Base-by-base conservation (phyloP, 2,329 filamentous ascomycete species). In the Venturia aucupariae region DNA sequence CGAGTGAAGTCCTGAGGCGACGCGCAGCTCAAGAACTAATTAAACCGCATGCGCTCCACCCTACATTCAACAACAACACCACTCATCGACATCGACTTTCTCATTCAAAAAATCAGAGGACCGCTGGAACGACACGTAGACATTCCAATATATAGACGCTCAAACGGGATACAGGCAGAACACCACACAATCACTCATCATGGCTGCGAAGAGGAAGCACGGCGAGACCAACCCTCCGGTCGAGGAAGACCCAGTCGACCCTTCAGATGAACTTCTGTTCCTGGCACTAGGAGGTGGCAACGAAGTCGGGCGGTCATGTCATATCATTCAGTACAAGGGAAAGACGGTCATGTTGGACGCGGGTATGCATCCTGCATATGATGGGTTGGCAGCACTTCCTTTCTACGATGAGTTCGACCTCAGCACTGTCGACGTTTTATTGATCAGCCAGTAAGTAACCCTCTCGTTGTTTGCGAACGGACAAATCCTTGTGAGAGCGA, bases 291-390 rank as follows among this genome's bases (percentile, higher is more conserved):
- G 94, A 67, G 94, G 94, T 67, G 94, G 94, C 69, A 97, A 97
- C 75, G 94, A 99, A 78, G 94, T 99, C 67, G 94, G 94, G 63
- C 84, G 94, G 69, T 97, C 94, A 69, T 97, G 94, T 76, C 94
- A 99, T 75, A 96, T 99, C 70, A 87, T 99, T 66, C 92, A 97
- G 73, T 99, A 99, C 84, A 99, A 97, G 78, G 94, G 94, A 67
- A 99, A 99, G 78, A 97, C 93, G 6, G 91, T 99, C 69, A 99
- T 99, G 94, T 90, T 99, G 70, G 94, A 99, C 79, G 94, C 94
- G 61, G 94, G 94, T 61, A 93, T 97, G 79, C 94, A 99, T 75
- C 92, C 94, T 61, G 94, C 91, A 10, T 96, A 97, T 75, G 92
- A 97, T 72, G 94, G 94, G 44, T 86, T 97, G 66, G 90, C 92